A percentile compares a stretch with the other conserved stretches of the same genome.
Evolutionary conservation across 257 asterid species (phyloP).

Genomic region (Hygrophila difformis): DNA sequence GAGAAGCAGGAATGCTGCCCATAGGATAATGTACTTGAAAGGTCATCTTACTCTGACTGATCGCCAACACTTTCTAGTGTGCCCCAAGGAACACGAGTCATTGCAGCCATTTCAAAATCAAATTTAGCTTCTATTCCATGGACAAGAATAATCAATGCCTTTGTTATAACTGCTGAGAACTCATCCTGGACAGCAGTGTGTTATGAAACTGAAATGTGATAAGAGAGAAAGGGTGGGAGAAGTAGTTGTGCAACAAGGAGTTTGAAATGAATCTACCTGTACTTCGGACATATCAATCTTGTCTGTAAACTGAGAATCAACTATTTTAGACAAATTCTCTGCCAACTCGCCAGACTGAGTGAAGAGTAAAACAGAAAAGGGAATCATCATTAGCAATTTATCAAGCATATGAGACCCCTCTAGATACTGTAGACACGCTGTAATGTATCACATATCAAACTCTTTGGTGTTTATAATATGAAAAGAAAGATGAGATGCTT

Average conservation of each 20-base stretch:
- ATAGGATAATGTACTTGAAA: slow-evolving; percentile 11
- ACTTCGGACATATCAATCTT: slow-evolving; percentile 93
- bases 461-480: no score
- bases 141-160: slow-evolving; percentile 80
- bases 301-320: slow-evolving; percentile 71
- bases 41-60: slow-evolving; percentile 81
- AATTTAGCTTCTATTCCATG: slow-evolving; percentile 93
- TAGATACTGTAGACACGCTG: no score
- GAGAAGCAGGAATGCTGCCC: slow-evolving; percentile 9
- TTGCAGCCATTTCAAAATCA: slow-evolving; percentile 92
- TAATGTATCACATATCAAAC: no score
- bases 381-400: no score
- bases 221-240: background rate
- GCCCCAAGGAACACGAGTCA: slow-evolving; percentile 99
- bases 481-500: no score
- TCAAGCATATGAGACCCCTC: no score
- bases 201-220: background rate
- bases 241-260: no score
- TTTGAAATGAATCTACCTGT: no score
- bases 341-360: slow-evolving; percentile 96
- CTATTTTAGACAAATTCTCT: slow-evolving; percentile 79
- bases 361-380: slow-evolving; percentile 14
- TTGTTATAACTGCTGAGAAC: slow-evolving; percentile 93
- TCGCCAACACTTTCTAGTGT: slow-evolving; percentile 99
- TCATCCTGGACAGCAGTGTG: slow-evolving; percentile 64